Conservation (phyloP, 768 basidiomycete species). For the Podaxis carcinomalis region DNA sequence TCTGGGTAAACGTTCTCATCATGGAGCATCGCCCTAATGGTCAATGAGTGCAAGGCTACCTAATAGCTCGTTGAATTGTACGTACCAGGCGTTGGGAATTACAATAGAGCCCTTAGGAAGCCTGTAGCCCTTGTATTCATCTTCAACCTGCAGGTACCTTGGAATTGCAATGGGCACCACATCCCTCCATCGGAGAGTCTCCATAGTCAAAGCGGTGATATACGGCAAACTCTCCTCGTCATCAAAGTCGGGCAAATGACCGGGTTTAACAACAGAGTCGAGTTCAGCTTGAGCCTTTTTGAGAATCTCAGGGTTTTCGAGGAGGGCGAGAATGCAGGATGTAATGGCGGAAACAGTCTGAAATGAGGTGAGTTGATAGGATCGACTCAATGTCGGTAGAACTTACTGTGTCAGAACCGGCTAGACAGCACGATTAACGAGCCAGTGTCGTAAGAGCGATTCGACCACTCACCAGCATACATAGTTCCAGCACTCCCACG, state of each 20-base stretch:
- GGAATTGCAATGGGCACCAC: constrained; percentile 21
- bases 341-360: constrained; percentile 11
- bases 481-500: constrained; percentile 19
- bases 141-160: constrained; percentile 20
- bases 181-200: constrained; percentile 24
- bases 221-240: constrained; percentile 26
- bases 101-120: constrained; percentile 29
- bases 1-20: constrained; percentile 35
- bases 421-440: neutral
- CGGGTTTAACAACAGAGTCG: constrained; percentile 25
- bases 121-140: constrained; percentile 26
- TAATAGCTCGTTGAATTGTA: neutral
- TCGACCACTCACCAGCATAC: constrained; percentile 16
- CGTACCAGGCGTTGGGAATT: constrained; percentile 29
- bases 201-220: constrained; percentile 25
- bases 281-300: constrained; percentile 30
- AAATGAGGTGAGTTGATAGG: neutral
- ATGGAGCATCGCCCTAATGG: constrained; percentile 35
- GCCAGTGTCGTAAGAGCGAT: neutral
- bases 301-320: constrained; percentile 19
- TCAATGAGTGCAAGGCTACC: neutral
- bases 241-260: constrained; percentile 27
- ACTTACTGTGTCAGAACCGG: constrained; percentile 18
- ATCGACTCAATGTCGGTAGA: too few species aligned
- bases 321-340: constrained; percentile 13